Evolutionary conservation across 768 basidiomycete genomes (phyloP), one percentile per base, ranked within the genome.

Genomic region (Pilatotrama ljubarskyi): DNA sequence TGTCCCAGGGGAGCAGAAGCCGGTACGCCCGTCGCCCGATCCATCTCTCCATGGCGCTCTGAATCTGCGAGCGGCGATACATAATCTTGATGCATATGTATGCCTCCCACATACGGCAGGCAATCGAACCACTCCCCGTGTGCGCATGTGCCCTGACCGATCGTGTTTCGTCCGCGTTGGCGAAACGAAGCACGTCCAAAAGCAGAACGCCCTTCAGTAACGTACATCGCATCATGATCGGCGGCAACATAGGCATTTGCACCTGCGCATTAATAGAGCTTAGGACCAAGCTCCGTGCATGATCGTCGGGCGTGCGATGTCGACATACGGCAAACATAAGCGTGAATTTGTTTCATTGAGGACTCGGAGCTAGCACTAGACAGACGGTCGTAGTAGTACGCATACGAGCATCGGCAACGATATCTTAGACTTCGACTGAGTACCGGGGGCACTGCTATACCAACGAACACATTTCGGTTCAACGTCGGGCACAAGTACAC

Each of bases 401-500:
- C 14, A 14, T 14, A 40, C 38, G 38, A 40, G 38, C 38, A 40
- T 15, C 22, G 20, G 29, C 29, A 32, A 32, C 29, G 29, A 32
- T 10, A 32, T 32, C 29, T 46, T 38, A 17, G 43, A 38, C 54
- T 55, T 44, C 36, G 15, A 10, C 35, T 47, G 6, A 25, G 14
- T 48, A 22, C 25, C 11, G 26, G 15, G n/a, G 40, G 18, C 32
- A 47, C 47, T 20, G 25, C 55, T 47, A 49, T 47, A 26, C 55
- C 38, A 57, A 38, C 47, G 25, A 10, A 46, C 18, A 32, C 29
- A 32, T 10, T 32, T 32, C 29, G 29, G 29, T 10, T 32, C 29
- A 10, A 10, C 29, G 29, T 32, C 29, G 29, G 29, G 29, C 29
- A 57, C 55, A 57, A 49, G 20, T 57, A 57, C 55, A 57, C 55